Evolutionary conservation across 352 stramenopile species (phyloP).

Genomic region (Blastocystis hominis): DNA sequence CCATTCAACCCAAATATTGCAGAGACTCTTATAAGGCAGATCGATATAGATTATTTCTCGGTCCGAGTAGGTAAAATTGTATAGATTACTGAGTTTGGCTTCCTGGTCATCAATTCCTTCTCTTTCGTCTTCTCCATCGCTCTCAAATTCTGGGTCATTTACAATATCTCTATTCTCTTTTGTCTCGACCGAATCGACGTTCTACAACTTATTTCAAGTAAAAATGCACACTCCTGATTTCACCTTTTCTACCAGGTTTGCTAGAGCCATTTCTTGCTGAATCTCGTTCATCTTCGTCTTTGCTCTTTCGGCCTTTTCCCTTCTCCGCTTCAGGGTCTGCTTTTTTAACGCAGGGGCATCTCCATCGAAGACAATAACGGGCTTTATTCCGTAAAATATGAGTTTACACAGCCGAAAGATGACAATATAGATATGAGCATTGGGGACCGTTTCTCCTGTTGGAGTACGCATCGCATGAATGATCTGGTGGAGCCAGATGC

Average conservation of each 20-base stretch:
- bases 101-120: background rate
- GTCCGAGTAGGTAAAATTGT: background rate
- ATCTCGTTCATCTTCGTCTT: conserved; percentile 64
- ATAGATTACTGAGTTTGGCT: background rate
- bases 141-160: background rate
- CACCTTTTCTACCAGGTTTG: background rate
- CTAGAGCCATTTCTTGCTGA: background rate
- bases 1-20: background rate
- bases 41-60: conserved; percentile 42
- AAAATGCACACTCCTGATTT: background rate
- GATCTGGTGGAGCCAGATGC: conserved; percentile 98
- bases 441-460: conserved; percentile 80
- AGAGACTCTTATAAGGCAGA: background rate
- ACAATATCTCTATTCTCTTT: background rate
- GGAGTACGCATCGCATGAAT: conserved; percentile 93
- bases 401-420: conserved; percentile 62
- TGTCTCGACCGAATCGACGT: background rate
- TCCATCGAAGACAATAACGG: conserved; percentile 97
- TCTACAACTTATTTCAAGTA: background rate
- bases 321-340: conserved; percentile 68
- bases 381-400: conserved; percentile 86
- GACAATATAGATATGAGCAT: conserved; percentile 75
- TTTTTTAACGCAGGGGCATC: conserved; percentile 90
- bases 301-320: conserved; percentile 64
- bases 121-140: background rate